phyloP scores from a whole-genome alignment of 192 early-diverging fungal genomes.

The Gaertneriomyces semiglobifer region DNA sequence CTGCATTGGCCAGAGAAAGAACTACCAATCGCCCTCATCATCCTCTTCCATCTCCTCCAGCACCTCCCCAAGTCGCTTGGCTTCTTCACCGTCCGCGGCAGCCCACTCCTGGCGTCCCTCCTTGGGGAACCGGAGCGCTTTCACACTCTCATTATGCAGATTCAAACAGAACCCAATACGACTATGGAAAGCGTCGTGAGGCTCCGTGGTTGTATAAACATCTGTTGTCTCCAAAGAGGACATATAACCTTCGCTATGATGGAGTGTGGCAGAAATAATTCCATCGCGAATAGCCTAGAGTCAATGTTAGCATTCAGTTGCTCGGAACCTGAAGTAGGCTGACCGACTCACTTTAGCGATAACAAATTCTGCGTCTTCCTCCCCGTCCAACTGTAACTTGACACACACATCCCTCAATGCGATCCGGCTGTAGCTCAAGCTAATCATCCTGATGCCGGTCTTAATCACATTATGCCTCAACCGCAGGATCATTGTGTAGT shows the following conservation, averaged over 20 bases:
- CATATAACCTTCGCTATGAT: conserved; percentile 92
- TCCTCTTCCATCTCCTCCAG: too few species aligned
- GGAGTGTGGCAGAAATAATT: conserved; percentile 95
- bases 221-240: conserved; percentile 85
- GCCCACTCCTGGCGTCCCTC: too few species aligned
- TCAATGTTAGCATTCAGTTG: background rate
- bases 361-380: conserved; percentile 99
- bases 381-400: conserved; percentile 94
- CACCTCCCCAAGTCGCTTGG: too few species aligned
- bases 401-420: conserved; percentile 93
- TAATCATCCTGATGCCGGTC: conserved; percentile 96
- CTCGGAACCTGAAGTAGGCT: background rate
- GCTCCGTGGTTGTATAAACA: conserved; percentile 96
- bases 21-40: too few species aligned
- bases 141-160: conserved; percentile 95
- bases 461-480: conserved; percentile 99
- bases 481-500: conserved; percentile 85
- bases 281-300: conserved; percentile 88
- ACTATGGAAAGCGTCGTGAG: conserved; percentile 91
- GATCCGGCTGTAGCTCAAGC: conserved; percentile 92
- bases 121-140: conserved; percentile 35
- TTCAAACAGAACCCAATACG: conserved; percentile 93
- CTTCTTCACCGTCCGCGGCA: too few species aligned
- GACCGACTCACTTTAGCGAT: conserved; percentile 70
- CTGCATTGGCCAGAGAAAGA: too few species aligned